Evolutionary conservation across 495 filamentous ascomycete genomes (phyloP), one percentile per base, ranked within the genome.

Genomic region (Parathielavia hyrcaniae): DNA sequence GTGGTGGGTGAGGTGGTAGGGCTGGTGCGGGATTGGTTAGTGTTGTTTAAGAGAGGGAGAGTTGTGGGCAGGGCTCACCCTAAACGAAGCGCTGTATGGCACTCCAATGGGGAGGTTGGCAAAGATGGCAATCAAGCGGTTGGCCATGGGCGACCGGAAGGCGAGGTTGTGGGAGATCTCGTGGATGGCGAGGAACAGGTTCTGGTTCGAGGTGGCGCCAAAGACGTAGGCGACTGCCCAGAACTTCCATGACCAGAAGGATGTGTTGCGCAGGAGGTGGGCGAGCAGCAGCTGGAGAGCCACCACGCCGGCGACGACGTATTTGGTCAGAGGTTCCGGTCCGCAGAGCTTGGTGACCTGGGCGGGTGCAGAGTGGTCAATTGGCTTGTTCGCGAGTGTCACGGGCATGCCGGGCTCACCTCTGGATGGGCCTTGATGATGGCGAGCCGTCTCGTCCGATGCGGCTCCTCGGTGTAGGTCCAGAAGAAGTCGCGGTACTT

Each of bases 361-460:
- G 20, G 22, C 19, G 39, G 50, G 20, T 16, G 45, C 41, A 17
- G 40, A 41, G 22, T 41, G 49, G 60, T 36, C 35, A 63, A 35
- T 59, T 58, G 48, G 14, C n/a, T 39, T n/a, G 7, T 30, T 61
- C 36, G 46, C 14, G 9, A 14, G 1, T 14, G 0, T 10, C 0
- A 17, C n/a, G 9, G n/a, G 1, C 9, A 16, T 36, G 51, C 10
- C 16, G 13, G 30, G 26, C 51, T 51, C 79, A 95, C 93, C 82
- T 97, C 91, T 48, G 95, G 95, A 71, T 99, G 92, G 23, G 95
- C 95, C 76, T 96, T 97, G 75, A 99, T 97, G 64, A 99, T 99
- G 56, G 90, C 90, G 56, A 88, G 78, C 55, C 95, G 81, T 66
- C 95, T 75, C 41, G 93, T 92, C 58, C 90, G 82, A 73, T 99